Base-by-base conservation (phyloP, 1,284 basidiomycete species). In the Ustilago loliicola region DNA sequence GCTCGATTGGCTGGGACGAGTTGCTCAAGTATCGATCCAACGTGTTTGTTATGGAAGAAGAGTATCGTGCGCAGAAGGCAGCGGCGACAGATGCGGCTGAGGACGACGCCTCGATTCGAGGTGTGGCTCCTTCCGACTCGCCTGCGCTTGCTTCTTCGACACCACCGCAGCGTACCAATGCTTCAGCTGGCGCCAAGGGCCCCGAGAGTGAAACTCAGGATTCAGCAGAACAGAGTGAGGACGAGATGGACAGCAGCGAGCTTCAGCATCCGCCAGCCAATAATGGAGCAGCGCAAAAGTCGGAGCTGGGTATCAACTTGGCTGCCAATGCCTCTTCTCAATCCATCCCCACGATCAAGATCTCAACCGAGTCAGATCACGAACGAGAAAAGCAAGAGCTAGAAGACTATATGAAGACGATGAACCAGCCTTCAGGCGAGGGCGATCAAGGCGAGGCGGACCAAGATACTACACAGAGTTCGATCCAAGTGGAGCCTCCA, bases 21-120 rank as follows among this genome's bases (percentile, higher is more conserved):
- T 90, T 99, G 17, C 90, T 99, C 66, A 95, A 95, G 88, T 93
- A 93, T 32, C 92, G 96, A 89, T 95, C 93, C 86, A 88, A 90
- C 54, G 96, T 99, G 11, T 99, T 99, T 87, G 97, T 99, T 42
- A 99, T 99, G 96, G 96, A 99, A 87, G 96, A 99, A 86, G 96
- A 99, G 87, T 99, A 99, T 86, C 90, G 97, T 32, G 85, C 88
- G 77, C 89, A 89, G 77, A 89, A 89, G 78, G 86, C 87, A 9
- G 72, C 72, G 5, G 61, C 63, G 3, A 75, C 77, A 17, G 65
- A 66, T 58, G 30, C 47, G 8, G 67, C 68, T 23, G 65, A 65
- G 21, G 69, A 72, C 21, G 69, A 67, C 27, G 72, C 68, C 19
- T 65, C 68, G n/a, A 66, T 59, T 8, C 66, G 67, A 1, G 62